Evolutionary conservation across 441 rosid species (phyloP).

Genomic region (Melastoma candidum): DNA sequence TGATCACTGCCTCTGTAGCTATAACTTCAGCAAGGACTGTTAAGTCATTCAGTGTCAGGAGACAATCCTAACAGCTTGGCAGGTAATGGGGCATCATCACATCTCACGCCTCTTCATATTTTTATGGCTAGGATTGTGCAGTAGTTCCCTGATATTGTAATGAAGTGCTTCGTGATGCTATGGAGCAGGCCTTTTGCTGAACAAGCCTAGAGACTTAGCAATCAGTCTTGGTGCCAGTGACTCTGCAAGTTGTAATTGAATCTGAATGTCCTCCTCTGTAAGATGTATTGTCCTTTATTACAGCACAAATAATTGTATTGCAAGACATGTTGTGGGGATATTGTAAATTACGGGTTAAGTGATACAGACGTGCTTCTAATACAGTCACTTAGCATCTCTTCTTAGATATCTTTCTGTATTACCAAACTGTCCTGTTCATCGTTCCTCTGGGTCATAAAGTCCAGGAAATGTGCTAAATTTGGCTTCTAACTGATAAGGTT

Average conservation of each 20-base stretch:
- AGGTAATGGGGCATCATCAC: constrained; percentile 26
- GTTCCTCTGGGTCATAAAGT: too few species aligned
- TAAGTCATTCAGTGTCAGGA: constrained; percentile 88
- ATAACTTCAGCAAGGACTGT: constrained; percentile 52
- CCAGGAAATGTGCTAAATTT: not conserved
- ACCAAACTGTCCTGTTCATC: too few species aligned
- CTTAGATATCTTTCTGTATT: too few species aligned
- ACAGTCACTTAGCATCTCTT: too few species aligned
- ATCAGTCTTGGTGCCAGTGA: constrained; percentile 39
- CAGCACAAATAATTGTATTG: too few species aligned
- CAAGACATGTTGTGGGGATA: too few species aligned
- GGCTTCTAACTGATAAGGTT: constrained; percentile 35
- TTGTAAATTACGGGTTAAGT: too few species aligned
- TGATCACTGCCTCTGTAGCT: constrained; percentile 36
- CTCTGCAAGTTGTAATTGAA: not conserved
- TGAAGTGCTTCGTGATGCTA: too few species aligned
- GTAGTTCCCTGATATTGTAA: too few species aligned
- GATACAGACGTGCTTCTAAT: too few species aligned
- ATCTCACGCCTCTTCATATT: not conserved
- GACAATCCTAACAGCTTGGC: constrained; percentile 98
- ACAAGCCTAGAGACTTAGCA: constrained; percentile 80
- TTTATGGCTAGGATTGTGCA: not conserved
- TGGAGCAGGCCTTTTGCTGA: constrained; percentile 60
- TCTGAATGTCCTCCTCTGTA: not conserved
- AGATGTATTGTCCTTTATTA: not conserved